phyloP scores from a whole-genome alignment of 208 protist species.

The Crithidia brevicula region DNA sequence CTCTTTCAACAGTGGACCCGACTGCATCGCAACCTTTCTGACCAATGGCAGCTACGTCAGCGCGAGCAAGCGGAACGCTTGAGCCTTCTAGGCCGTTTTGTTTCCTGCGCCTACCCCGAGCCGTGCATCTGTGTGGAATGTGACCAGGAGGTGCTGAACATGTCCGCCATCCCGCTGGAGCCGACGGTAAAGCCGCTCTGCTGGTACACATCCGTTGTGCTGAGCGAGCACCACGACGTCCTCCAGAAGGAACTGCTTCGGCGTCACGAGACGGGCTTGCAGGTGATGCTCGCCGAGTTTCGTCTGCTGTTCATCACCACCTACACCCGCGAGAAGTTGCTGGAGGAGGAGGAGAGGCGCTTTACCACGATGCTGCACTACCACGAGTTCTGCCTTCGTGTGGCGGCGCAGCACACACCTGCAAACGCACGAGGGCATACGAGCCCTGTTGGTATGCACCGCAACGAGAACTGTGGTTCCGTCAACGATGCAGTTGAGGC shows the following conservation, averaged over 20 bases:
- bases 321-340: constrained; percentile 36
- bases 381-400: constrained; percentile 43
- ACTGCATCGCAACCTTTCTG: constrained; percentile 28
- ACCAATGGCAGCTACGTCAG: constrained; percentile 32
- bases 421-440: no score
- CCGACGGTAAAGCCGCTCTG: constrained; percentile 41
- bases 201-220: constrained; percentile 52
- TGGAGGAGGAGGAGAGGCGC: constrained; percentile 43
- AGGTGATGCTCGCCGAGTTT: constrained; percentile 21
- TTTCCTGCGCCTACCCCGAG: constrained; percentile 52
- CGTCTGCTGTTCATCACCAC: constrained; percentile 31
- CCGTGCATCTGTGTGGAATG: constrained; percentile 48
- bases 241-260: constrained; percentile 41
- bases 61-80: constrained; percentile 47
- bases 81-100: constrained; percentile 43
- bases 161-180: constrained; percentile 49
- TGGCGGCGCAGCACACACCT: constrained; percentile 17
- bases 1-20: constrained; percentile 33
- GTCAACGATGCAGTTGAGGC: neutral
- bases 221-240: constrained; percentile 22
- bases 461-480: no score
- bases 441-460: no score
- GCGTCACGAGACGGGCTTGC: constrained; percentile 27
- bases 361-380: constrained; percentile 45
- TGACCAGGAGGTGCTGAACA: constrained; percentile 58